Conservation (phyloP, 345 rosid species). For the Melaleuca quinquenervia region DNA sequence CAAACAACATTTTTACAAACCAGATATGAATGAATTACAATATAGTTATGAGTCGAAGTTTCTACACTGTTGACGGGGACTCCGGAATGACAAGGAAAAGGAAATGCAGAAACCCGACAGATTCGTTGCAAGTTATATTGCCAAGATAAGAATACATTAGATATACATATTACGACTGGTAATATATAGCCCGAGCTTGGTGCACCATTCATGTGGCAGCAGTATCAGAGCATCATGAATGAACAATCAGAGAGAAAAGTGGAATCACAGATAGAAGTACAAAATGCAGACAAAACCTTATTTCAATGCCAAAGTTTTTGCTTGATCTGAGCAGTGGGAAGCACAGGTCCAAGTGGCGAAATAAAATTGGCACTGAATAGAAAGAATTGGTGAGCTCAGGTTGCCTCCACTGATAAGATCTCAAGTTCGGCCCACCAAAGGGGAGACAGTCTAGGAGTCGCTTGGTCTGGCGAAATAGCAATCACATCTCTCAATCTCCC, state of each 20-base stretch:
- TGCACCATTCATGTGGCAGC: neutral
- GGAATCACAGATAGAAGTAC: neutral
- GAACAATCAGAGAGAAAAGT: neutral
- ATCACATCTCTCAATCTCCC: conserved; percentile 54
- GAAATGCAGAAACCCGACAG: neutral
- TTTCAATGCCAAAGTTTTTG: neutral
- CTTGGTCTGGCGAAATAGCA: conserved; percentile 72
- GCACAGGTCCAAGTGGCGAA: neutral
- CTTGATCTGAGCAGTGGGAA: neutral
- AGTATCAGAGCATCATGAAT: neutral
- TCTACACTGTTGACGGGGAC: neutral
- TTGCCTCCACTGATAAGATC: conserved; percentile 81
- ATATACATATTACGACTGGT: neutral
- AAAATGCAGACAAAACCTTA: neutral
- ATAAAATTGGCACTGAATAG: neutral
- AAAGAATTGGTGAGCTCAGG: conserved; percentile 13
- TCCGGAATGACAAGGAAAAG: neutral
- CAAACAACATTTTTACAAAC: neutral
- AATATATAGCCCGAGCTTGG: neutral
- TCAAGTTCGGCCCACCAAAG: conserved; percentile 99
- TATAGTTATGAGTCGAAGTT: neutral
- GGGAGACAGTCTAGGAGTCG: conserved; percentile 87
- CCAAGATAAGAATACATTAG: neutral
- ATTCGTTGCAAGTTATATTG: neutral
- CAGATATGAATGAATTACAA: neutral